phyloP scores from a whole-genome alignment of 1,284 basidiomycete genomes.

The Coriolopsis trogii region DNA sequence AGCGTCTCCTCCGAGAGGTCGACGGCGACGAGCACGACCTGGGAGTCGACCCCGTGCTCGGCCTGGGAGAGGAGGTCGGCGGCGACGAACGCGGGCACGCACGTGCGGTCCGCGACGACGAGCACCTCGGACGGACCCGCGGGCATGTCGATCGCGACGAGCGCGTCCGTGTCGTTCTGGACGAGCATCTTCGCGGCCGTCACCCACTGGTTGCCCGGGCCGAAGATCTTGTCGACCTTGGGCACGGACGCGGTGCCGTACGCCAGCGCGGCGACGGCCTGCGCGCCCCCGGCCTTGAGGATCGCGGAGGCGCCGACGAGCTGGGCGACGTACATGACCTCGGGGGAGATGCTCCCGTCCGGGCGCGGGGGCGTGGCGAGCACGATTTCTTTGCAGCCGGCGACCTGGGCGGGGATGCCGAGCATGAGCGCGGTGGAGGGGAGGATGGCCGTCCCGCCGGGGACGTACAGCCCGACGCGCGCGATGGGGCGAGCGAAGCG shows the following conservation, averaged over 20 bases:
- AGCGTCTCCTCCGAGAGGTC: slow-evolving; percentile 67
- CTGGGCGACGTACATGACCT: slow-evolving; percentile 94
- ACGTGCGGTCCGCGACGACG: slow-evolving; percentile 90
- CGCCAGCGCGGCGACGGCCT: slow-evolving; percentile 96
- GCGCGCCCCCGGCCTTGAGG: slow-evolving; percentile 93
- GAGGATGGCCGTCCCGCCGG: slow-evolving; percentile 95
- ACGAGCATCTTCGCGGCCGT: slow-evolving; percentile 99
- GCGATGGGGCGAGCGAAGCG: slow-evolving; percentile 94
- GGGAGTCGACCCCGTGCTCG: slow-evolving; percentile 97
- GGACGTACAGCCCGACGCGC: slow-evolving; percentile 96
- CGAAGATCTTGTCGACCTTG: slow-evolving; percentile 99
- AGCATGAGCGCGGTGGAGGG: slow-evolving; percentile 99
- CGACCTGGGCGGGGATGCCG: slow-evolving; percentile 97
- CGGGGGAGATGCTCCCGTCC: slow-evolving; percentile 90
- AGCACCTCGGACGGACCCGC: slow-evolving; percentile 97
- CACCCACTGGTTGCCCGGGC: slow-evolving; percentile 99
- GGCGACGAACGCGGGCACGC: slow-evolving; percentile 90
- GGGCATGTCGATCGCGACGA: slow-evolving; percentile 99
- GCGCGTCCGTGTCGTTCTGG: slow-evolving; percentile 97
- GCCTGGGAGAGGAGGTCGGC: slow-evolving; percentile 97
- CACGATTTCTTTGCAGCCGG: slow-evolving; percentile 91
- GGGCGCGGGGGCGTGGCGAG: slow-evolving; percentile 93
- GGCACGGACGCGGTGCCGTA: slow-evolving; percentile 95
- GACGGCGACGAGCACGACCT: slow-evolving; percentile 92
- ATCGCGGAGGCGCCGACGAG: slow-evolving; percentile 88